phyloP scores from a whole-genome alignment of 73 alveolate genomes.

The Loxodes magnus region DNA sequence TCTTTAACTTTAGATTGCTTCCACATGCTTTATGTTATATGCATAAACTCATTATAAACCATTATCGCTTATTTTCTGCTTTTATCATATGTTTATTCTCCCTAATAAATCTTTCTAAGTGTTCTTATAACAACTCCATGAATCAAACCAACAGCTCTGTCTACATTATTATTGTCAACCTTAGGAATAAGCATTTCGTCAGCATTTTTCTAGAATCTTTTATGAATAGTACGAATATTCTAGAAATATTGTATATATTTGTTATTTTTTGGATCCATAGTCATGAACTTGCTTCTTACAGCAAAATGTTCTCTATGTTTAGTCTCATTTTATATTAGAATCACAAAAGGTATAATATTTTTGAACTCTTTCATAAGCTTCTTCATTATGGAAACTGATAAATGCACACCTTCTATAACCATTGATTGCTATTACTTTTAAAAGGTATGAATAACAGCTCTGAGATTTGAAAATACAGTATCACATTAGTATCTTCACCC shows the following conservation, averaged over 20 bases:
- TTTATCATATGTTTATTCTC: conserved; percentile 19
- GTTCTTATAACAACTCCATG: conserved; percentile 58
- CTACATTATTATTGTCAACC: conserved; percentile 67
- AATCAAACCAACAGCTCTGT: conserved; percentile 55
- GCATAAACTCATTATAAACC: conserved; percentile 32
- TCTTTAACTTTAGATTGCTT: conserved; percentile 22
- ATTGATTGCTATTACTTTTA: conserved; percentile 40
- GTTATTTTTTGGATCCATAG: conserved; percentile 60
- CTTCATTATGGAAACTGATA: conserved; percentile 42
- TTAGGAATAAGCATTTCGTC: conserved; percentile 64
- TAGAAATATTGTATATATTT: conserved; percentile 52
- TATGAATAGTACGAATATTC: conserved; percentile 56
- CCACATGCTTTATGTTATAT: conserved; percentile 22
- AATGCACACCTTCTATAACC: conserved; percentile 77
- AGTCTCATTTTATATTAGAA: conserved; percentile 51
- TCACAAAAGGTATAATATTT: conserved; percentile 53
- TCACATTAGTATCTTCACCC: conserved; percentile 60
- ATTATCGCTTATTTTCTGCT: conserved; percentile 28
- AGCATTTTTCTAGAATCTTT: conserved; percentile 52
- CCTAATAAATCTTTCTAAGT: conserved; percentile 36
- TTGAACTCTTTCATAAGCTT: conserved; percentile 57
- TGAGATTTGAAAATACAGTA: conserved; percentile 42
- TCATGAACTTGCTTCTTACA: conserved; percentile 71
- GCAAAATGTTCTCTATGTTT: conserved; percentile 78
- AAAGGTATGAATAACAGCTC: conserved; percentile 46